Evolutionary conservation across 805 yeast species (phyloP).

Genomic region (Lachancea lanzarotensis): DNA sequence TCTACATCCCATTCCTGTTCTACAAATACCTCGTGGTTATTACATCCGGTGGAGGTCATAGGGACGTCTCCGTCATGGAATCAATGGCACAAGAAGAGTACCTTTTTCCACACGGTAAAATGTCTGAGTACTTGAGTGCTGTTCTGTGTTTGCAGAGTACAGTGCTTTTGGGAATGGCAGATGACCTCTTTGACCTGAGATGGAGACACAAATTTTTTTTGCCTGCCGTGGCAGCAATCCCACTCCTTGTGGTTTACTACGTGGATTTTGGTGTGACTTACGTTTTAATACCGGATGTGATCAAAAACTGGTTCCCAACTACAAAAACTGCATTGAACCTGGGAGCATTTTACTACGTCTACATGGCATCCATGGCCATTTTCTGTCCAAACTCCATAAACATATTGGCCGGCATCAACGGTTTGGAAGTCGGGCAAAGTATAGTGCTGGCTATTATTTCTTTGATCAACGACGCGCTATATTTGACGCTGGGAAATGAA

Average conservation of each 20-base stretch:
- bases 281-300: slow-evolving; percentile 70
- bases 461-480: slow-evolving; percentile 69
- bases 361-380: slow-evolving; percentile 88
- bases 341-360: slow-evolving; percentile 71
- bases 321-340: slow-evolving; percentile 49
- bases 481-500: slow-evolving; percentile 44
- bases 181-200: slow-evolving; percentile 89
- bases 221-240: slow-evolving; percentile 92
- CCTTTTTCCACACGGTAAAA: slow-evolving; percentile 69
- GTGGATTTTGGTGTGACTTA: slow-evolving; percentile 91
- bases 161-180: slow-evolving; percentile 79
- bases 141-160: slow-evolving; percentile 78
- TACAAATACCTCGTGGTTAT: slow-evolving; percentile 60
- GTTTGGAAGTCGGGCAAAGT: slow-evolving; percentile 93
- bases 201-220: slow-evolving; percentile 97
- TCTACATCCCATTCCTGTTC: slow-evolving; percentile 83
- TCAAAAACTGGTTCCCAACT: slow-evolving; percentile 38
- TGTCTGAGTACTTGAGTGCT: slow-evolving; percentile 83
- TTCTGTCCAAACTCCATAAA: slow-evolving; percentile 96
- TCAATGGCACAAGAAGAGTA: slow-evolving; percentile 8
- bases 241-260: slow-evolving; percentile 82
- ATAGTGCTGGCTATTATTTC: slow-evolving; percentile 67
- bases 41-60: slow-evolving; percentile 54
- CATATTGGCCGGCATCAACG: slow-evolving; percentile 93
- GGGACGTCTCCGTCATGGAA: slow-evolving; percentile 27